Percentiles rank a stretch among this genome's conserved stretches.
Evolutionary conservation across 139 green algal genomes (phyloP).

Genomic region (Edaphochlamys debaryana): DNA sequence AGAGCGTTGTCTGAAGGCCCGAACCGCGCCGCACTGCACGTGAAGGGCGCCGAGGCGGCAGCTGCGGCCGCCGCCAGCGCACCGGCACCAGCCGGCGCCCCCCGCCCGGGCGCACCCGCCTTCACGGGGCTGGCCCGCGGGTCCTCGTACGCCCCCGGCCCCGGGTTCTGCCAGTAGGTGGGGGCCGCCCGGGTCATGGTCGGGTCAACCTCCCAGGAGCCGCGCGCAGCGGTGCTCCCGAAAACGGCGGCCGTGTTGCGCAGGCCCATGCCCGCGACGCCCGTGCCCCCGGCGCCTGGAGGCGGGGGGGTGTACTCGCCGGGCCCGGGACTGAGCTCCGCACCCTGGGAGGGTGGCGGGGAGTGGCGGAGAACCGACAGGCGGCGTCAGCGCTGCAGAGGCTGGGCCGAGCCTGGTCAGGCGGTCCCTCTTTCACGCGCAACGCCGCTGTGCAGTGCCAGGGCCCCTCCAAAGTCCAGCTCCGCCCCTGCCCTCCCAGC

Average conservation of each 20-base stretch:
- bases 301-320: not conserved
- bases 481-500: too few relatives aligned
- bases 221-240: not conserved
- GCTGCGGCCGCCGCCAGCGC: too few relatives aligned
- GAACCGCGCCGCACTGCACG: conserved; percentile 7
- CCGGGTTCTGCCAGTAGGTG: conserved; percentile 18
- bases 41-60: not conserved
- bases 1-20: not conserved
- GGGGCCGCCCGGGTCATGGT: not conserved
- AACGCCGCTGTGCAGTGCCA: too few relatives aligned
- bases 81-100: not conserved
- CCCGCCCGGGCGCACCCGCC: not conserved
- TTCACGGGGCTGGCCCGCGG: not conserved
- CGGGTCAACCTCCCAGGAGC: conserved; percentile 34
- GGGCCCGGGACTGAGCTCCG: not conserved
- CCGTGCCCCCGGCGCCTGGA: not conserved
- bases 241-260: not conserved
- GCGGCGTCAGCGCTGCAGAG: too few relatives aligned
- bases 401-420: too few relatives aligned
- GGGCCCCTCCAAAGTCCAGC: too few relatives aligned
- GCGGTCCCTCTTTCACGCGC: too few relatives aligned
- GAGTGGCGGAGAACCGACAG: too few relatives aligned
- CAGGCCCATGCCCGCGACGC: not conserved
- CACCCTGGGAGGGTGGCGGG: not conserved
- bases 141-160: conserved; percentile 31